Evolutionary conservation across 176 grass and related monocot species (phyloP).

Genomic region (Aegilops bicornis): DNA sequence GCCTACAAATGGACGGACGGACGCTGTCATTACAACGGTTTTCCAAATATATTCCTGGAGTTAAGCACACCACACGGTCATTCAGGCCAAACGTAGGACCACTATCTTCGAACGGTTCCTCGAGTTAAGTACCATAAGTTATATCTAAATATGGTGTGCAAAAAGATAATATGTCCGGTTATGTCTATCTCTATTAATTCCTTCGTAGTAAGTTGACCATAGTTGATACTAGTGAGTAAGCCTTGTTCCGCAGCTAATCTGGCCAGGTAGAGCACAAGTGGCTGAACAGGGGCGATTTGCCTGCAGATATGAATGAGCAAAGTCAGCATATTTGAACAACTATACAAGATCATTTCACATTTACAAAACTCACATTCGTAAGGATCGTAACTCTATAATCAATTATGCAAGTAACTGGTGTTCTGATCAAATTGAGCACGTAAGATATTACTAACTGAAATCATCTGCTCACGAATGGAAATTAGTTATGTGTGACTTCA

Average conservation of each 20-base stretch:
- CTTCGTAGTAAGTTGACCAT: neutral
- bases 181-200: slow-evolving; percentile 3
- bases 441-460: neutral
- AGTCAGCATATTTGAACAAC: slow-evolving; percentile 14
- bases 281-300: neutral
- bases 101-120: neutral
- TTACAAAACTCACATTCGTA: neutral
- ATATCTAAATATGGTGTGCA: neutral
- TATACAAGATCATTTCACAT: neutral
- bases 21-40: no score
- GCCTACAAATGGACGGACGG: no score
- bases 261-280: neutral
- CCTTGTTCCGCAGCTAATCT: neutral
- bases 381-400: no score
- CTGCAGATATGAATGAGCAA: slow-evolving; percentile 21
- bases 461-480: neutral
- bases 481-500: neutral
- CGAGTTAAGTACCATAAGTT: neutral
- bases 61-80: neutral
- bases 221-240: neutral
- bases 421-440: neutral
- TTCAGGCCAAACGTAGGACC: neutral
- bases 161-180: neutral
- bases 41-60: neutral
- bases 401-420: neutral